Evolutionary conservation across 176 grass and related monocot genomes (phyloP).

Genomic region (Triticum timopheevii): DNA sequence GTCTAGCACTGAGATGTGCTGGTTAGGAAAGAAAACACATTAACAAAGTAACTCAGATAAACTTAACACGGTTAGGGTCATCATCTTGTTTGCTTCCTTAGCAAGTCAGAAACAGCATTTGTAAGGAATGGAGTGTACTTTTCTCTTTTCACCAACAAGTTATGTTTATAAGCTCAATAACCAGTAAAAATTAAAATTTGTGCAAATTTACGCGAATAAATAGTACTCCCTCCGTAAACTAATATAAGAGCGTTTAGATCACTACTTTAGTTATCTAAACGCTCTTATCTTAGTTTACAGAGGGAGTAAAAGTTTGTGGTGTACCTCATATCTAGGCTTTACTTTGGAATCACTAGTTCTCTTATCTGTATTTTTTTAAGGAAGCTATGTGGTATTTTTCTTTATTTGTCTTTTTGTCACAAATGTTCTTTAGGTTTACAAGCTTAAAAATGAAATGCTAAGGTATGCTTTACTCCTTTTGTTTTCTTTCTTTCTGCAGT

Average conservation of each 20-base stretch:
- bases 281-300: too few relatives aligned
- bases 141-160: background rate
- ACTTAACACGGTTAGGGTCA: background rate
- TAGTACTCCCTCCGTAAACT: background rate
- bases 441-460: slow-evolving; percentile 13
- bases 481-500: slow-evolving; percentile 37
- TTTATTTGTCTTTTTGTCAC: background rate
- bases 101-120: background rate
- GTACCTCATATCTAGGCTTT: background rate
- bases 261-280: too few relatives aligned
- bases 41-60: background rate
- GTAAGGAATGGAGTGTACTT: background rate
- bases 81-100: background rate
- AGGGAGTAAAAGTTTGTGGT: background rate
- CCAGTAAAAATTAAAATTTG: background rate
- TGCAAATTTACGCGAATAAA: background rate
- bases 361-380: background rate
- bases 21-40: background rate
- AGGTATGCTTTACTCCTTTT: background rate
- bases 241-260: too few relatives aligned
- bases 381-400: background rate
- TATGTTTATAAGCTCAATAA: background rate
- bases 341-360: background rate
- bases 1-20: background rate
- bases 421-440: background rate